Base-by-base conservation (phyloP, 1,139 yeast genomes). In the Pichia sp. region DNA sequence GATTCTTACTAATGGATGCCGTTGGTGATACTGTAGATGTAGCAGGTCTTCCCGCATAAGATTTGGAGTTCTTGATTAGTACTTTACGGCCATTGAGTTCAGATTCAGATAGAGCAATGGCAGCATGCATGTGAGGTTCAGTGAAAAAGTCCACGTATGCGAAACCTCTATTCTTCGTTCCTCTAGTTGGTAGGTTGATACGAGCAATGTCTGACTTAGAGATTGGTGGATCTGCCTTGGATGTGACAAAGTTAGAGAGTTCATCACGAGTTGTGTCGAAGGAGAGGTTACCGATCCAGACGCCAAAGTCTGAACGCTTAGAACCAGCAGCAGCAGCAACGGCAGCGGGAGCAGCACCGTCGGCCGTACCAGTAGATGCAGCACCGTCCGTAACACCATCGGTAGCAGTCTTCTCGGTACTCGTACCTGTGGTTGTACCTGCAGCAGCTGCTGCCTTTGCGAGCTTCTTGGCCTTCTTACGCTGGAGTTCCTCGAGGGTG, bases 231-330 rank as follows among this genome's bases (percentile, higher is more conserved):
- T 61, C 51, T 0, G 91, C 72, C 52, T 80, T 83, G 10, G 74
- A 69, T 4, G 69, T 63, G 9, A 91, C 62, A 46, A 82, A 87
- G 38, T 79, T 67, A 11, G 66, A 63, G 18, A 91, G 56, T 44
- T 87, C 94, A 27, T 83, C 93, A 49, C 72, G 77, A 1, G 79
- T 69, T 6, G 96, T 87, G 38, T 84, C 93, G 51, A 82, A 93
- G 0, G 96, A 72, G 47, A 93, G 61, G 56, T 91, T 93, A 32
- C 98, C 98, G 31, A 91, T 73, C 98, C 98, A 91, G 20, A 87
- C 93, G 31, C 94, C 94, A 51, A 64, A 76, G 38, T 69, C 72
- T 3, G 80, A 69, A 48, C 68, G 69, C 49, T 56, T 63, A 22
- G 33, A 22, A 9, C 22, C 22, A 3, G 25, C 22, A 5, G 27